phyloP scores from a whole-genome alignment of 306 rosid genomes.

The Fagus sylvatica region DNA sequence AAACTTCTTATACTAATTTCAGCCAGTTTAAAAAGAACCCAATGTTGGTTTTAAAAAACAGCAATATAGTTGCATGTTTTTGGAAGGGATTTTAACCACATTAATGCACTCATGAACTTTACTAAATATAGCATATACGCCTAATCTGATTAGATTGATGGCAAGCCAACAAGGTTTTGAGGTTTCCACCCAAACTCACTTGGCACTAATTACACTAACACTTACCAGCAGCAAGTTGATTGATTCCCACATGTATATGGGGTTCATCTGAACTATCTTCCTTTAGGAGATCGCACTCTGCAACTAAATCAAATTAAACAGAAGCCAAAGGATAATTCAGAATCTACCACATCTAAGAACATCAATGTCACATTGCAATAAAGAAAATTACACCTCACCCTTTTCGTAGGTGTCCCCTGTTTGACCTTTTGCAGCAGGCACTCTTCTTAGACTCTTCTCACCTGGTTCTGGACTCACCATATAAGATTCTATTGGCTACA shows the following conservation, averaged over 20 bases:
- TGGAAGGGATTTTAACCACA: too few species aligned
- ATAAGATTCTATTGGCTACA: too few species aligned
- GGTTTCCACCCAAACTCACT: too few species aligned
- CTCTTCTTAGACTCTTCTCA: too few species aligned
- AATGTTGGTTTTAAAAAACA: too few species aligned
- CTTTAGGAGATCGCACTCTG: slow-evolving; percentile 15
- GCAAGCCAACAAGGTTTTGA: too few species aligned
- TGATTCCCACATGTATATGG: slow-evolving; percentile 4
- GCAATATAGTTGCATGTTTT: too few species aligned
- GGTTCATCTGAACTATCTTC: slow-evolving; percentile 5
- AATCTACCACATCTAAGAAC: background rate
- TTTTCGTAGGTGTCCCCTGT: background rate
- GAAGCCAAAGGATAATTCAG: slow-evolving; percentile 10
- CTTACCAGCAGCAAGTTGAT: slow-evolving; percentile 17
- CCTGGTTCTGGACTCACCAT: background rate
- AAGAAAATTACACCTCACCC: background rate
- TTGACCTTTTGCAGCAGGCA: slow-evolving; percentile 12
- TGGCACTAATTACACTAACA: background rate
- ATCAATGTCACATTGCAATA: background rate
- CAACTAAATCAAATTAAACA: slow-evolving; percentile 3
- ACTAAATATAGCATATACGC: too few species aligned
- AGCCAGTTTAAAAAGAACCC: too few species aligned
- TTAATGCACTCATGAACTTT: too few species aligned
- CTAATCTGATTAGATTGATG: too few species aligned
- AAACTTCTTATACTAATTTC: too few species aligned